These are phyloP conservation scores for Cytospora leucostoma DNA, from an alignment of 2,329 filamentous ascomycete species.

Conservation along the genomic window DNA sequence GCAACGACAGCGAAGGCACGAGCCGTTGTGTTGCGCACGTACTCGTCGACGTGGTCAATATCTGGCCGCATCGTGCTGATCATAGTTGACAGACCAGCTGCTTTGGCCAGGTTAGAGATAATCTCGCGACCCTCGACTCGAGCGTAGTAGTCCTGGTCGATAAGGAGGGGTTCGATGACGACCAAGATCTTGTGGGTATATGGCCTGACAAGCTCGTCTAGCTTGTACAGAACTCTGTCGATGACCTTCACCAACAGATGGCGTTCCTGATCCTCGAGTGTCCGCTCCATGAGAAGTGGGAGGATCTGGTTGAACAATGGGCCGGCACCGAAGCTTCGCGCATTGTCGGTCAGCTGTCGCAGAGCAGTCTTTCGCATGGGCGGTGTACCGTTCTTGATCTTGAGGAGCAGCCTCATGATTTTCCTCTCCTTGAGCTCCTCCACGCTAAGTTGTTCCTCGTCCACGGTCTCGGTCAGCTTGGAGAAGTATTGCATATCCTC, in stretches of 20 bases:
- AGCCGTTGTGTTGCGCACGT: constrained; percentile 96
- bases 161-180: constrained; percentile 97
- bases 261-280: constrained; percentile 94
- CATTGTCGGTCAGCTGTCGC: constrained; percentile 96
- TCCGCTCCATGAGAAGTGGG: constrained; percentile 96
- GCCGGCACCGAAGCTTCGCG: constrained; percentile 90
- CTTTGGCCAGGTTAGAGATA: constrained; percentile 96
- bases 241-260: constrained; percentile 99
- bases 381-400: constrained; percentile 98
- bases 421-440: constrained; percentile 97
- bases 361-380: constrained; percentile 98
- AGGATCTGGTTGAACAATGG: constrained; percentile 97
- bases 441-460: constrained; percentile 88
- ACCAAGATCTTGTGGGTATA: constrained; percentile 98
- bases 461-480: constrained; percentile 90
- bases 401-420: constrained; percentile 94
- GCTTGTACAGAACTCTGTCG: constrained; percentile 96
- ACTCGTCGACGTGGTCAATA: constrained; percentile 97
- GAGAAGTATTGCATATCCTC: constrained; percentile 99
- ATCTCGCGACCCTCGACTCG: constrained; percentile 98
- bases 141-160: constrained; percentile 99
- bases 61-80: constrained; percentile 99
- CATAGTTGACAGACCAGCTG: constrained; percentile 96
- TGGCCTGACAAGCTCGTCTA: constrained; percentile 92
- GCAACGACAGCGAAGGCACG: constrained; percentile 96